Evolutionary conservation across 75 land plant species (phyloP).

Genomic region (Pinus taeda): DNA sequence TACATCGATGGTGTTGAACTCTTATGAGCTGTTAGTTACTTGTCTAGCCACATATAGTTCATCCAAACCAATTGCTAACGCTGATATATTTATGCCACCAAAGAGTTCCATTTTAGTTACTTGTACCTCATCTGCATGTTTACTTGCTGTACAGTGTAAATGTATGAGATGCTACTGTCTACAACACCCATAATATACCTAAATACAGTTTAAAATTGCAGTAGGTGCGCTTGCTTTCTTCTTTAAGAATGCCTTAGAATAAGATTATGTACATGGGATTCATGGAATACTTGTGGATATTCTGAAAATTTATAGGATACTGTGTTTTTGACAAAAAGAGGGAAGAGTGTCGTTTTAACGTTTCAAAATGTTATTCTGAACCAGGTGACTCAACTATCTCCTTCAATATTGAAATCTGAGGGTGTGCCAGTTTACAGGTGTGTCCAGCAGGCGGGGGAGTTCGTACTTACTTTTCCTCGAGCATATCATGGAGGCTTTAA

Average conservation of each 20-base stretch:
- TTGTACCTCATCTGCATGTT: neutral
- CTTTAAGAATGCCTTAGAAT: neutral
- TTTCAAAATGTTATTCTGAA: slow-evolving; percentile 1
- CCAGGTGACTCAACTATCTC: slow-evolving; percentile 96
- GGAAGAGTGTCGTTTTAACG: neutral
- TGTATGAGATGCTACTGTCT: slow-evolving; percentile 4
- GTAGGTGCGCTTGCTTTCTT: neutral
- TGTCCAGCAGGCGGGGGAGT: slow-evolving; percentile 81
- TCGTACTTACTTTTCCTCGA: slow-evolving; percentile 92
- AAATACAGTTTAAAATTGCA: neutral
- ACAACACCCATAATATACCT: neutral
- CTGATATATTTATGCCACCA: neutral
- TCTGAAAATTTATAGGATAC: neutral
- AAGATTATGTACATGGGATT: neutral
- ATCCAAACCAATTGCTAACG: neutral
- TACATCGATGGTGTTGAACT: neutral
- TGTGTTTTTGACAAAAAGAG: neutral
- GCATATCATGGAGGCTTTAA: slow-evolving; percentile 97
- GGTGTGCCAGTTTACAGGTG: slow-evolving; percentile 87
- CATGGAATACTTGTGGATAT: neutral
- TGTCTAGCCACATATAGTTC: neutral
- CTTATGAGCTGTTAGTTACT: neutral
- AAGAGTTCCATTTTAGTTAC: neutral
- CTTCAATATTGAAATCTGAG: slow-evolving; percentile 75
- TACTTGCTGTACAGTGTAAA: neutral